These are phyloP conservation scores for Ammopiptanthus mongolicus DNA, from an alignment of 306 rosid genomes.

Conservation along the genomic window DNA sequence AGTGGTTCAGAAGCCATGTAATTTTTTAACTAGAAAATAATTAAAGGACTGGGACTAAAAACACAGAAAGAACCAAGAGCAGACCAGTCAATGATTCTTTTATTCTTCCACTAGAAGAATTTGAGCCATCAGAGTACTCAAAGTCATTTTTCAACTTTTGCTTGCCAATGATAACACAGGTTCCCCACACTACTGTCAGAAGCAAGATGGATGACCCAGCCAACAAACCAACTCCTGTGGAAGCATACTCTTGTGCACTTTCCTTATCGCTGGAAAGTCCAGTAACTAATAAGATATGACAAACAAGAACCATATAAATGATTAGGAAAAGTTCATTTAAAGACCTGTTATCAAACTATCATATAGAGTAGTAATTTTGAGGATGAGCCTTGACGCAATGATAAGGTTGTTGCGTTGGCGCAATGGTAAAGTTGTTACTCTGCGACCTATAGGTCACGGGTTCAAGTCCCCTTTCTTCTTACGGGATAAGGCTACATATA, in stretches of 20 bases:
- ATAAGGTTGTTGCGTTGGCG: too few species aligned
- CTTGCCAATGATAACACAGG: conserved; percentile 44
- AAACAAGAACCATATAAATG: not conserved
- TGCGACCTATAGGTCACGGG: too few species aligned
- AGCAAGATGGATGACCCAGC: conserved; percentile 51
- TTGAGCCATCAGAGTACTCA: not conserved
- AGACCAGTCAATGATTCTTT: conserved; percentile 33
- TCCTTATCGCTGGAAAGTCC: conserved; percentile 41
- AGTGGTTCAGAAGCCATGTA: too few species aligned
- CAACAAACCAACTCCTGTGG: conserved; percentile 44
- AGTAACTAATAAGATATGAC: conserved; percentile 27
- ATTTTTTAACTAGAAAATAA: not conserved
- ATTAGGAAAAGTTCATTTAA: not conserved
- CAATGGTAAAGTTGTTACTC: too few species aligned
- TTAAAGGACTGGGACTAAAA: not conserved
- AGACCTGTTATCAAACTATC: not conserved
- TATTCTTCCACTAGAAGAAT: conserved; percentile 18
- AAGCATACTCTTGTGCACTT: conserved; percentile 43
- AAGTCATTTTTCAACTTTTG: conserved; percentile 21
- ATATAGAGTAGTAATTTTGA: not conserved
- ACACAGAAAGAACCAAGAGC: not conserved
- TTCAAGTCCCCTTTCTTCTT: too few species aligned
- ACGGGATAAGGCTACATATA: too few species aligned
- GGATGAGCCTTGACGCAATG: too few species aligned
- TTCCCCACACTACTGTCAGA: conserved; percentile 47